Base-by-base conservation (phyloP, 495 filamentous ascomycete genomes). In the Letharia lupina region DNA sequence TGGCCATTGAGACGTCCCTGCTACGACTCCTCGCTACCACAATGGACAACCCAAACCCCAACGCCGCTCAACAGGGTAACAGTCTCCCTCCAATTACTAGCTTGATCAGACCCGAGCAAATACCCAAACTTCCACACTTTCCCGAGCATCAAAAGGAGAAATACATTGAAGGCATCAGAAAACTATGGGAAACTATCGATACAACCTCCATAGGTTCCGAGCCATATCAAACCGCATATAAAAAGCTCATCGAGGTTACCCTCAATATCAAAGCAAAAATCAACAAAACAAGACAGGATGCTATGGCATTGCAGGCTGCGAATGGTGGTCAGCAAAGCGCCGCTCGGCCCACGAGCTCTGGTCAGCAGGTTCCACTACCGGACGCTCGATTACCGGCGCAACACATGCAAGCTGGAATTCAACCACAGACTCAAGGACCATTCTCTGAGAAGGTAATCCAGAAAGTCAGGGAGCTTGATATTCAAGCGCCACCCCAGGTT, bases 171-270 rank as follows among this genome's bases (percentile, higher is more conserved):
- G 81, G 88, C 4, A 80, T 93, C 16, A 80, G 81, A 23, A 73
- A 69, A 18, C 74, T 92, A 13, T 91, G 87, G 81, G 74, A 79
- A 18, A 70, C 79, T 13, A 81, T 92, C 47, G 86, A 88, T 52
- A 82, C 71, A 20, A 80, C 83, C n/a, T 76, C 82, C 11, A 74
- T 78, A 9, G 80, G 84, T 20, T 83, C 78, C 5, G 64, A 75
- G 2, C 84, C 88, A 62, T 86, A 90, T 59, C 77, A 80, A 62
- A 73, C 76, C 1, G 90, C 90, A 1, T 86, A 87, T 71, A 75
- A 76, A 16, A 89, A 86, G 72, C 80, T 93, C 10, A 73, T 78
- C 4, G 81, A 88, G 20, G 83, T 93, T 61, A 84, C 89, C 18
- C 16, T 33, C n/a, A 69, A 71, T 15, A 69, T 71, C 12, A 63